A percentile compares a stretch with the other conserved stretches of the same genome.
These are phyloP conservation scores for Fraxinus floribunda DNA, from an alignment of 305 asterid genomes.

Conservation along the genomic window DNA sequence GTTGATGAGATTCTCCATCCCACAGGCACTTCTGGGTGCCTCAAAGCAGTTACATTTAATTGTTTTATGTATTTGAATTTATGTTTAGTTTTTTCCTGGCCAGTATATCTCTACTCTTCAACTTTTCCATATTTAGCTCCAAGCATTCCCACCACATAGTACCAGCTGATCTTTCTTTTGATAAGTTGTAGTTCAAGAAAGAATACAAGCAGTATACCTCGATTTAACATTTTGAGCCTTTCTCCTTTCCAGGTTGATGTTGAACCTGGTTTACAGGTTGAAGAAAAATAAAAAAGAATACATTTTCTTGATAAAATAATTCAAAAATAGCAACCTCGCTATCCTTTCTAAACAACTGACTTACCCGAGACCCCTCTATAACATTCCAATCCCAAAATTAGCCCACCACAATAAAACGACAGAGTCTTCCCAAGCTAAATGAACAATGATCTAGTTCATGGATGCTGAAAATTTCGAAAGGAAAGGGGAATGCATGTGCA, in stretches of 20 bases:
- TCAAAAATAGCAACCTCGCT: neutral
- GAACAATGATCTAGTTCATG: neutral
- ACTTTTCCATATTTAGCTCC: neutral
- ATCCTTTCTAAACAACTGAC: neutral
- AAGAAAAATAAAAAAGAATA: neutral
- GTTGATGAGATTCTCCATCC: neutral
- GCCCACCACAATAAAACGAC: neutral
- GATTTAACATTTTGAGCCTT: neutral
- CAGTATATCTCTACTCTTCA: neutral
- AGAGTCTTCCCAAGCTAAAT: neutral
- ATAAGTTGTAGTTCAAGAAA: neutral
- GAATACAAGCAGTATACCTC: neutral
- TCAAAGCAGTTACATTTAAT: conserved; percentile 6
- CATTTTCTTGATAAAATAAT: neutral
- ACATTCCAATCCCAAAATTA: neutral
- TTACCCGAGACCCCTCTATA: neutral
- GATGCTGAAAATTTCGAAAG: neutral
- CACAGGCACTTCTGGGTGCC: neutral
- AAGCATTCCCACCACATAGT: neutral
- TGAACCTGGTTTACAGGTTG: neutral
- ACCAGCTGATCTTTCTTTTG: neutral
- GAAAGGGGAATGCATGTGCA: neutral
- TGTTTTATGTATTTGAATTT: conserved; percentile 6
- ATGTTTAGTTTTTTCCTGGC: conserved; percentile 3
- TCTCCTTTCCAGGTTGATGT: neutral